Percentiles rank a stretch among this genome's conserved stretches.
phyloP scores from a whole-genome alignment of 148 eudicot genomes.

The Rhododendron ferrugineum region DNA sequence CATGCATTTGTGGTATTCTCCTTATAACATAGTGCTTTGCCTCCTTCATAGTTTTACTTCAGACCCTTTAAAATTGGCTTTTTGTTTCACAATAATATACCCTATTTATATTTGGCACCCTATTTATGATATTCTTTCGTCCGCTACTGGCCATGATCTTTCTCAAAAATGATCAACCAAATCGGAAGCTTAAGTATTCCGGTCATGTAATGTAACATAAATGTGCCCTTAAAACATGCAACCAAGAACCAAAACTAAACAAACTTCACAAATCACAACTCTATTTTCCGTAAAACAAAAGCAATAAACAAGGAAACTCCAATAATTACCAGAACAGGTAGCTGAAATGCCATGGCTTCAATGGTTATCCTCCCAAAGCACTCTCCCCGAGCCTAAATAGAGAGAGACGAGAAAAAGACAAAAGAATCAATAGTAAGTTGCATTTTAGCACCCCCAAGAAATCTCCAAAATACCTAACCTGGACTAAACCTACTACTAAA shows the following conservation, averaged over 20 bases:
- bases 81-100: neutral
- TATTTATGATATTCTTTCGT: neutral
- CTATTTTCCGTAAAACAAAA: neutral
- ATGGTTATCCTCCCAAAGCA: constrained; percentile 98
- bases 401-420: neutral
- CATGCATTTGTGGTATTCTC: neutral
- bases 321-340: constrained; percentile 76
- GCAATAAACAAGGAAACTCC: neutral
- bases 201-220: neutral
- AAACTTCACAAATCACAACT: neutral
- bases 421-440: constrained; percentile 2
- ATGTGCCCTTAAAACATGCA: neutral
- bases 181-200: neutral
- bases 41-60: neutral
- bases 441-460: constrained; percentile 12
- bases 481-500: neutral
- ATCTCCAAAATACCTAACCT: neutral
- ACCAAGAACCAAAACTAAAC: neutral
- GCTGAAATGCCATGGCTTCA: constrained; percentile 98
- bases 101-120: neutral
- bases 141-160: neutral
- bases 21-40: neutral
- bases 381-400: constrained; percentile 77
- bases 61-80: neutral
- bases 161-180: neutral